Percentiles rank a stretch among this genome's conserved stretches.
Conservation (phyloP, 495 filamentous ascomycete genomes). For the Hypoxylon crocopeplum region DNA sequence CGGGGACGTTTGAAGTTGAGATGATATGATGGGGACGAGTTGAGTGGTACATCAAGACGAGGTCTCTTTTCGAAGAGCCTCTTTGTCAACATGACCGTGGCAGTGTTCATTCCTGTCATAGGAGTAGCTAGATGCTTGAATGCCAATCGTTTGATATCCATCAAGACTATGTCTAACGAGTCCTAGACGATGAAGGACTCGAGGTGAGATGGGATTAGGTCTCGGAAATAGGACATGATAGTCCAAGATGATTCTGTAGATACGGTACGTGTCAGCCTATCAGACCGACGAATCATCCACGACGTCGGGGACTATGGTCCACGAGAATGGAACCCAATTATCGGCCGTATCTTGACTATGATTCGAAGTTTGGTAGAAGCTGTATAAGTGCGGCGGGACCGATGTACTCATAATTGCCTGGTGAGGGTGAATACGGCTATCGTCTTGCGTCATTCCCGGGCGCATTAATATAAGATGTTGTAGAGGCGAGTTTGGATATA, state of each 20-base stretch:
- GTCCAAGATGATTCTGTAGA: background rate
- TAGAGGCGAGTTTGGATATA: too few relatives aligned
- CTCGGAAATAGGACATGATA: constrained; percentile 17
- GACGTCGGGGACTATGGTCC: constrained; percentile 14
- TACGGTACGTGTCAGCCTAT: too few relatives aligned
- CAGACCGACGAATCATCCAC: constrained; percentile 6
- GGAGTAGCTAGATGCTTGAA: too few relatives aligned
- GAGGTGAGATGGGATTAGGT: constrained; percentile 15
- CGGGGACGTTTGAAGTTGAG: constrained; percentile 27
- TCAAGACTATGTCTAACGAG: constrained; percentile 5
- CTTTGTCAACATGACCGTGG: too few relatives aligned
- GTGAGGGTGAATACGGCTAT: too few relatives aligned
- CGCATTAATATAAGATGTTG: too few relatives aligned
- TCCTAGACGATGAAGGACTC: background rate
- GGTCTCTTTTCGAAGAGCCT: constrained; percentile 1
- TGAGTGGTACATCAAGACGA: constrained; percentile 13
- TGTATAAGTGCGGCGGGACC: too few relatives aligned
- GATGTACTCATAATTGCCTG: too few relatives aligned
- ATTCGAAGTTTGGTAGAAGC: too few relatives aligned
- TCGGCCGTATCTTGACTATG: constrained; percentile 16
- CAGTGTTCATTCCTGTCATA: too few relatives aligned
- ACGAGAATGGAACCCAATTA: constrained; percentile 27
- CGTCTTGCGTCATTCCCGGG: too few relatives aligned
- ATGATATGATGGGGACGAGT: constrained; percentile 6
- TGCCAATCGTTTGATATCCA: too few relatives aligned